Percentiles rank a stretch among this genome's conserved stretches.
Conservation (phyloP, 1,139 yeast species). For the Yamadazyma songkhlaensis region DNA sequence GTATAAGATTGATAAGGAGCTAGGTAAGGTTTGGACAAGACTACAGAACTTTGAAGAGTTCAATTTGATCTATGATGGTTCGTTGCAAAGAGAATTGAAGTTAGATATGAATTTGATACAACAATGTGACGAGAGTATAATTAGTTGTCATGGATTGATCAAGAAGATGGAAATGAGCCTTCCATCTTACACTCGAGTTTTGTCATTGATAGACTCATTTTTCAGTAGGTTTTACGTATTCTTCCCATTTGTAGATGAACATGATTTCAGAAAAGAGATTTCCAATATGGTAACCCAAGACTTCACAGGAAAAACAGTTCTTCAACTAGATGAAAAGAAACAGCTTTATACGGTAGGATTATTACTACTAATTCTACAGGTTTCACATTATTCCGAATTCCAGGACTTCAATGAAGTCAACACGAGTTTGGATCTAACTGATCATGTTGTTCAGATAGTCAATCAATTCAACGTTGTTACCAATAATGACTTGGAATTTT, state of each 20-base stretch:
- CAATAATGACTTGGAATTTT: background rate
- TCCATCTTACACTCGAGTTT: background rate
- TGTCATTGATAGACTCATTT: background rate
- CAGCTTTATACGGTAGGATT: too few relatives aligned
- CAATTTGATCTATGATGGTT: constrained; percentile 3
- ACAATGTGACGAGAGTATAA: background rate
- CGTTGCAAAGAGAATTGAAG: background rate
- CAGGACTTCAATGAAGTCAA: background rate
- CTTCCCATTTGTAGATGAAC: constrained; percentile 5
- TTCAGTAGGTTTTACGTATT: constrained; percentile 3
- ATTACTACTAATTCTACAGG: too few relatives aligned
- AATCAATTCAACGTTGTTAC: constrained; percentile 4
- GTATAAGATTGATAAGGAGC: constrained; percentile 2
- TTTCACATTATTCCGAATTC: too few relatives aligned
- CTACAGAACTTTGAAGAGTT: constrained; percentile 5
- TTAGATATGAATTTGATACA: background rate
- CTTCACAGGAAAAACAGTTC: too few relatives aligned
- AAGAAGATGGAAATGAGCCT: background rate
- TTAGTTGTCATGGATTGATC: background rate
- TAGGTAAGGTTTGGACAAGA: background rate
- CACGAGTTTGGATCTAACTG: background rate
- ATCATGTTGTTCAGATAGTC: constrained; percentile 2
- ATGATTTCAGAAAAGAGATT: background rate
- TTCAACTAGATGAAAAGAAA: too few relatives aligned
- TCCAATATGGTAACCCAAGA: too few relatives aligned